Conservation (phyloP, 2,329 filamentous ascomycete genomes). For the Ciborinia camelliae region DNA sequence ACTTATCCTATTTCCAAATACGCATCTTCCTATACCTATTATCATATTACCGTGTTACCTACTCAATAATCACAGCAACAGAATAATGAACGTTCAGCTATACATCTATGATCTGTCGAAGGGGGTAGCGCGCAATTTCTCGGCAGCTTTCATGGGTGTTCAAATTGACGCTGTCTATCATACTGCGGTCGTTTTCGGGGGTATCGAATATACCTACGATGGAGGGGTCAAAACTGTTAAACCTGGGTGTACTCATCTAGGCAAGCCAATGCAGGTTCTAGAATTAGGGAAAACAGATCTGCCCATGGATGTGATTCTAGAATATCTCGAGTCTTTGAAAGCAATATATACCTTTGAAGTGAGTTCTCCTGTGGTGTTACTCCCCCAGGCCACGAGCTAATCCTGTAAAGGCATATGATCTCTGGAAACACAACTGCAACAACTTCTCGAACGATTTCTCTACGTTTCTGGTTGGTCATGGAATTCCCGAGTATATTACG, state of each 20-base stretch:
- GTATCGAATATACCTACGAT: slow-evolving; percentile 89
- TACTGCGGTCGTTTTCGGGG: slow-evolving; percentile 80
- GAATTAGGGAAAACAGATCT: slow-evolving; percentile 73
- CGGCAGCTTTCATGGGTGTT: slow-evolving; percentile 54
- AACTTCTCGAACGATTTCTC: slow-evolving; percentile 93
- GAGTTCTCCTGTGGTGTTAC: slow-evolving; percentile 18
- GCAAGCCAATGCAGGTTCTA: slow-evolving; percentile 73
- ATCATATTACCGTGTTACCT: neutral
- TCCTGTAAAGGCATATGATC: slow-evolving; percentile 69
- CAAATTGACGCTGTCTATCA: slow-evolving; percentile 93
- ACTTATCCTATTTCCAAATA: neutral
- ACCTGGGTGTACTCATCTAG: slow-evolving; percentile 83
- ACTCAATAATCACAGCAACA: slow-evolving; percentile 7
- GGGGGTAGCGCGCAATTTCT: slow-evolving; percentile 50
- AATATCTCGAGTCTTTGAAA: slow-evolving; percentile 82
- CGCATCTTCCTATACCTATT: neutral
- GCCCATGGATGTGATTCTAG: slow-evolving; percentile 75
- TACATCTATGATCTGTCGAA: slow-evolving; percentile 75
- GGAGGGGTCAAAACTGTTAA: slow-evolving; percentile 77
- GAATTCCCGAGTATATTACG: slow-evolving; percentile 82
- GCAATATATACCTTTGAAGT: slow-evolving; percentile 79
- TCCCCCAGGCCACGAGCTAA: slow-evolving; percentile 13
- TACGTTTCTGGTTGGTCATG: slow-evolving; percentile 82
- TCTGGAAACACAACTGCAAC: slow-evolving; percentile 93
- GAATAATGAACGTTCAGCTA: slow-evolving; percentile 68